These are phyloP conservation scores for Acrocalymma vagum DNA, from an alignment of 2,329 filamentous ascomycete species.

Conservation along the genomic window DNA sequence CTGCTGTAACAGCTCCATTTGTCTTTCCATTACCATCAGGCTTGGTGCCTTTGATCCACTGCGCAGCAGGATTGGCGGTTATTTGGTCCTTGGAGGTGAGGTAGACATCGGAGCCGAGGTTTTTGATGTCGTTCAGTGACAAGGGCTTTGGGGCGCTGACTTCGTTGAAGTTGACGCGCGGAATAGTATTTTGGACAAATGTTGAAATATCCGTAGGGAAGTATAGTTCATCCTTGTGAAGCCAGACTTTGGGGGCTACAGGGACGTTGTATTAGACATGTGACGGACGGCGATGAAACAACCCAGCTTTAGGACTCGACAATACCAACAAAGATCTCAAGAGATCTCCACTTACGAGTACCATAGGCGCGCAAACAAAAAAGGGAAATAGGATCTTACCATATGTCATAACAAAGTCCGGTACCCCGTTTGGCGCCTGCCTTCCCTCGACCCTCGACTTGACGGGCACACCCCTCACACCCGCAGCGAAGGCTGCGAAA, in stretches of 20 bases:
- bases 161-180: slow-evolving; percentile 45
- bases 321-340: background rate
- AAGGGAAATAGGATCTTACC: slow-evolving; percentile 27
- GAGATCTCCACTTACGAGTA: background rate
- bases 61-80: slow-evolving; percentile 49
- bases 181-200: slow-evolving; percentile 52
- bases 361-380: background rate
- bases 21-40: slow-evolving; percentile 63
- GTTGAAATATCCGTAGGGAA: slow-evolving; percentile 53
- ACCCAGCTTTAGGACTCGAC: too few species aligned
- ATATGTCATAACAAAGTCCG: slow-evolving; percentile 49
- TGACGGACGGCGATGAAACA: background rate
- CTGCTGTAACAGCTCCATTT: slow-evolving; percentile 57
- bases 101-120: slow-evolving; percentile 53
- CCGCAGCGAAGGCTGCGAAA: slow-evolving; percentile 14
- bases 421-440: slow-evolving; percentile 36
- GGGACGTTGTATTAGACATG: slow-evolving; percentile 14
- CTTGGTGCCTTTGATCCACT: slow-evolving; percentile 59
- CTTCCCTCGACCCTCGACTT: slow-evolving; percentile 23
- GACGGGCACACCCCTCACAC: slow-evolving; percentile 25
- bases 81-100: slow-evolving; percentile 56
- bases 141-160: slow-evolving; percentile 48
- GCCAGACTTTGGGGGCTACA: slow-evolving; percentile 55
- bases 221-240: slow-evolving; percentile 54
- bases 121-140: slow-evolving; percentile 52